These are phyloP conservation scores for Rugonectria rugulosa DNA, from an alignment of 2,329 filamentous ascomycete genomes.

Conservation along the genomic window DNA sequence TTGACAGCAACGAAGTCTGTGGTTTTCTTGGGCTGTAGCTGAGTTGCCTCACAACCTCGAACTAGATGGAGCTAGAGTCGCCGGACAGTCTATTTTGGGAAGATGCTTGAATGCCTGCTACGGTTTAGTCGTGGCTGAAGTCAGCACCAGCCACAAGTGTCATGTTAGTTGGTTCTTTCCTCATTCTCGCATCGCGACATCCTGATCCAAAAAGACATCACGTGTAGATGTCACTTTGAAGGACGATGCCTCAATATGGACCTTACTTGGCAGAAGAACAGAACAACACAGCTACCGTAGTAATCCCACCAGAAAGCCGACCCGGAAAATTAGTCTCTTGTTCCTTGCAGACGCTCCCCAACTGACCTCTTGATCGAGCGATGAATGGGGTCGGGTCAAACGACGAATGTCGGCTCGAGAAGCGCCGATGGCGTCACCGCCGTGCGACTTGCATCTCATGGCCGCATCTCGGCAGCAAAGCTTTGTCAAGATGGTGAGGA, in stretches of 20 bases:
- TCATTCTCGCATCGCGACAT: neutral
- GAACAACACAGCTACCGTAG: no score
- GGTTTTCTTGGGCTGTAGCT: neutral
- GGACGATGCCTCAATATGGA: neutral
- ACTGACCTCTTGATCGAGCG: conserved; percentile 1
- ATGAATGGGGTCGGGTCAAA: conserved; percentile 14
- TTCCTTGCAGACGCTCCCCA: neutral
- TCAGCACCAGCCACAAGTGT: neutral
- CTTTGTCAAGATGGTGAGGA: neutral
- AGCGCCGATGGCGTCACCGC: conserved; percentile 29
- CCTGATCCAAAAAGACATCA: neutral
- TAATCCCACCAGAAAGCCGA: no score
- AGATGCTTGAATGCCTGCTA: neutral
- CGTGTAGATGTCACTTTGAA: neutral
- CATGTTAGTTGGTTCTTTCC: neutral
- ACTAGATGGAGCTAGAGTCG: neutral
- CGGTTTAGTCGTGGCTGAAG: neutral
- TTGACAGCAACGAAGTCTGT: no score
- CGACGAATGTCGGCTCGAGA: conserved; percentile 6
- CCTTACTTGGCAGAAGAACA: neutral
- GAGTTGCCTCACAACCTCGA: neutral
- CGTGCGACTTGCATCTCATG: conserved; percentile 18
- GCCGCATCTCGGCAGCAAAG: neutral
- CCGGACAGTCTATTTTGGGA: neutral
- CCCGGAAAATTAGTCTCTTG: no score